Evolutionary conservation across 2,329 filamentous ascomycete genomes (phyloP).

Genomic region (Penicillium sp.): DNA sequence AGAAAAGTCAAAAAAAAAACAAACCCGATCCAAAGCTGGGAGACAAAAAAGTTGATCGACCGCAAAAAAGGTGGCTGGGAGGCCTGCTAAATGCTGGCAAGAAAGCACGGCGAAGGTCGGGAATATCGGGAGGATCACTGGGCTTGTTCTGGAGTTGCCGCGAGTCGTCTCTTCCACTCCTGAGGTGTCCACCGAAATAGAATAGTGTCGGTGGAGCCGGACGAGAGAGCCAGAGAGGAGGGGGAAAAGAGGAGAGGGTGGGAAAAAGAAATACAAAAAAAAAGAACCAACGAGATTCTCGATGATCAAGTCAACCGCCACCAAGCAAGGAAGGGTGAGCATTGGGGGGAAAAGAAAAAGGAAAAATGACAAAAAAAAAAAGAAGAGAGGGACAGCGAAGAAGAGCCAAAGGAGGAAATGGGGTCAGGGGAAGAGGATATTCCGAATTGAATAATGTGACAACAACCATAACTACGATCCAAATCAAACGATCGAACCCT

Average conservation of each 20-base stretch:
- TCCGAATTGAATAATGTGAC: neutral
- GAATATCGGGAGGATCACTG: neutral
- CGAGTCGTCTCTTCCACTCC: constrained; percentile 22
- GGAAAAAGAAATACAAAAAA: neutral
- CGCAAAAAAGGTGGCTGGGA: constrained; percentile 1
- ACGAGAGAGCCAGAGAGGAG: neutral
- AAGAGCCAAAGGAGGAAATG: neutral
- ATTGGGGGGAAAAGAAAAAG: neutral
- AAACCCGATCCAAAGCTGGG: no score
- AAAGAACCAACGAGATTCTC: constrained; percentile 8
- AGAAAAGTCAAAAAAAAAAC: no score
- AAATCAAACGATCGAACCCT: no score
- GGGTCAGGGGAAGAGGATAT: neutral
- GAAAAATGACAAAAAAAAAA: neutral
- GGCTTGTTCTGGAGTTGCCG: no score
- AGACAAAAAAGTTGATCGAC: neutral
- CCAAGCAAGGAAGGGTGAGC: constrained; percentile 12
- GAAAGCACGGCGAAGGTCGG: constrained; percentile 10
- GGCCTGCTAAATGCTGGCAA: constrained; percentile 9
- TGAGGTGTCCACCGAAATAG: constrained; percentile 17
- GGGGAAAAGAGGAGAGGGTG: neutral
- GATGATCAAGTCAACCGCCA: constrained; percentile 17
- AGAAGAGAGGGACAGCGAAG: neutral
- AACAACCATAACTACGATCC: no score
- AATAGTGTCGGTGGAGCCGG: constrained; percentile 1